These are phyloP conservation scores for Hypericum perforatum DNA, from an alignment of 345 rosid genomes.

Conservation along the genomic window DNA sequence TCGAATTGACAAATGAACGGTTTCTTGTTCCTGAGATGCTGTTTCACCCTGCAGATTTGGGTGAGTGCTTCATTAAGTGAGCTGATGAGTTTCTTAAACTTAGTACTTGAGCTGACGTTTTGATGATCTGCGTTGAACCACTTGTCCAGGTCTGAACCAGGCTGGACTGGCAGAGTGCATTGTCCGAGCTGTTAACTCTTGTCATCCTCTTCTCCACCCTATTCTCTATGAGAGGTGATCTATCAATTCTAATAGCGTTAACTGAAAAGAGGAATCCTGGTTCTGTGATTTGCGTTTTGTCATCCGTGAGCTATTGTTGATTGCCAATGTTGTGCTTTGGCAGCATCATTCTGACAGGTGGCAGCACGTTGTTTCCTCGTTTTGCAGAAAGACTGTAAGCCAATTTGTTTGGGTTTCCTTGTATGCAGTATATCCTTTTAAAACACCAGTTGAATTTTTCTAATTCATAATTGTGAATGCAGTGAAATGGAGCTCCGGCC, in stretches of 20 bases:
- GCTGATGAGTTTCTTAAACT: neutral
- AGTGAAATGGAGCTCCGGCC: constrained; percentile 89
- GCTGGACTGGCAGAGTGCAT: constrained; percentile 96
- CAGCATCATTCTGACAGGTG: constrained; percentile 91
- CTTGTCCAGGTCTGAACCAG: constrained; percentile 72
- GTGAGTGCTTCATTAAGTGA: constrained; percentile 27
- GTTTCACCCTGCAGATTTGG: constrained; percentile 90
- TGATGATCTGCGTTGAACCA: neutral
- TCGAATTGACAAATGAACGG: constrained; percentile 83
- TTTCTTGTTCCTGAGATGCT: constrained; percentile 94
- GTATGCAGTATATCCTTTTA: neutral
- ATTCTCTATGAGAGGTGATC: constrained; percentile 77
- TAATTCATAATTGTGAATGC: constrained; percentile 14
- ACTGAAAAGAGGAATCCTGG: neutral
- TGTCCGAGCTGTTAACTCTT: constrained; percentile 78
- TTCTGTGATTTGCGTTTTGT: neutral
- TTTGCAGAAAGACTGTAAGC: constrained; percentile 82
- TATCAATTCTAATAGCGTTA: neutral
- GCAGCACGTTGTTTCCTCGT: constrained; percentile 74
- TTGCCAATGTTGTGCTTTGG: constrained; percentile 16
- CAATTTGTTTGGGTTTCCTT: neutral
- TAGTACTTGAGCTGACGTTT: neutral
- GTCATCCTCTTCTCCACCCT: constrained; percentile 78
- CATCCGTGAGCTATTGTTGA: neutral
- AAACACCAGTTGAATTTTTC: neutral